Percentiles rank a stretch among this genome's conserved stretches.
Evolutionary conservation across 129 eudicot genomes (phyloP).

Genomic region (carrot (Daucus carota)): DNA sequence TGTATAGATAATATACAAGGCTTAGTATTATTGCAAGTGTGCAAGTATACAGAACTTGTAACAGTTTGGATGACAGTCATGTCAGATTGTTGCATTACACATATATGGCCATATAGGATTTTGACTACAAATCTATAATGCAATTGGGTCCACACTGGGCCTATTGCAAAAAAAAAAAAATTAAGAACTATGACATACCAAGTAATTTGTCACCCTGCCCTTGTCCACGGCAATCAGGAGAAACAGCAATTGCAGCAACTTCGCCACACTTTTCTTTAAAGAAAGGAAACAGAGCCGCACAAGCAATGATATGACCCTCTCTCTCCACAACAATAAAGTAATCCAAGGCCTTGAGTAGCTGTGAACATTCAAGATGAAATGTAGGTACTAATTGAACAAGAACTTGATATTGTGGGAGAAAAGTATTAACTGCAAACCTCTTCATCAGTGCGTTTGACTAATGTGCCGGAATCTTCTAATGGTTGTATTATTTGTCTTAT

Average conservation of each 20-base stretch:
- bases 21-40: background rate
- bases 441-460: slow-evolving; percentile 73
- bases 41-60: background rate
- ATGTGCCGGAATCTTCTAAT: slow-evolving; percentile 81
- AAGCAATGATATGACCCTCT: slow-evolving; percentile 92
- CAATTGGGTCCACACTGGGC: background rate
- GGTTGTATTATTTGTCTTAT: slow-evolving; percentile 70
- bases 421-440: slow-evolving; percentile 39
- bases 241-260: slow-evolving; percentile 96
- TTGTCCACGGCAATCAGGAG: slow-evolving; percentile 97
- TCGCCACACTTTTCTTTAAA: slow-evolving; percentile 76
- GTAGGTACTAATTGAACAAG: slow-evolving; percentile 1
- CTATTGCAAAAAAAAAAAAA: background rate
- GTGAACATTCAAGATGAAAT: slow-evolving; percentile 10
- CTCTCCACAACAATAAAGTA: slow-evolving; percentile 86
- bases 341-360: slow-evolving; percentile 64
- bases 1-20: background rate
- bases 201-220: slow-evolving; percentile 98
- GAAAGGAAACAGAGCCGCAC: slow-evolving; percentile 86
- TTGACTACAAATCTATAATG: background rate
- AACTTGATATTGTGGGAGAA: background rate
- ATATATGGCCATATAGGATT: background rate
- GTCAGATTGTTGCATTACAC: background rate
- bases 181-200: slow-evolving; percentile 33
- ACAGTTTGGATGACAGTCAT: background rate